A percentile compares a stretch with the other conserved stretches of the same genome.
Conservation (phyloP, 345 rosid genomes). For the Syzygium jambos region DNA sequence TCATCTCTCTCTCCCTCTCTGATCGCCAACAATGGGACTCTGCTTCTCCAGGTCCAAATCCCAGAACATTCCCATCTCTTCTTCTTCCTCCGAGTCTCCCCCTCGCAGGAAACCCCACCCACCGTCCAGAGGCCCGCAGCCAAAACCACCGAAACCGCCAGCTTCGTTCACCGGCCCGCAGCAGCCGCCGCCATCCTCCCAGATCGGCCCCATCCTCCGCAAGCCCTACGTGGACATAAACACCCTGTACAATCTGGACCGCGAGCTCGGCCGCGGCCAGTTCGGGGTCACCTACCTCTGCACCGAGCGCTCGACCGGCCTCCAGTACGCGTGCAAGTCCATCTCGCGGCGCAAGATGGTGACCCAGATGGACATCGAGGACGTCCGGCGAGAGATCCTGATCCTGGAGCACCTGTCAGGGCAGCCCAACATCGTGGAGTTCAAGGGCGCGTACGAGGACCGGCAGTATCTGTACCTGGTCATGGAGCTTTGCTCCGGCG, state of each 20-base stretch:
- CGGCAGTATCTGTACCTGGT: slow-evolving; percentile 49
- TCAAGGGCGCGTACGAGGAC: slow-evolving; percentile 78
- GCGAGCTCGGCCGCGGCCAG: slow-evolving; percentile 80
- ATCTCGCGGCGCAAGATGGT: slow-evolving; percentile 62
- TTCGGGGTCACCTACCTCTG: slow-evolving; percentile 71
- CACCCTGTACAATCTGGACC: slow-evolving; percentile 39
- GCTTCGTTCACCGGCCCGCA: not conserved
- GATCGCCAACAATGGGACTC: slow-evolving; percentile 3
- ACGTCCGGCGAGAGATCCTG: slow-evolving; percentile 65
- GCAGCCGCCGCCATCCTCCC: not conserved
- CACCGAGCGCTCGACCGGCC: slow-evolving; percentile 55
- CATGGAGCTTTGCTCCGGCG: slow-evolving; percentile 97
- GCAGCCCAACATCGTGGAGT: slow-evolving; percentile 83
- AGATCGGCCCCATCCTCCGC: slow-evolving; percentile 39
- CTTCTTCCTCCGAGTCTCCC: slow-evolving; percentile 32
- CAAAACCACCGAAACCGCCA: not conserved
- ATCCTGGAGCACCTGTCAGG: slow-evolving; percentile 79
- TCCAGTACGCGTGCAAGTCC: slow-evolving; percentile 72
- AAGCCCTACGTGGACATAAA: slow-evolving; percentile 56
- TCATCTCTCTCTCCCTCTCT: not conserved
- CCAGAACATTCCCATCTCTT: slow-evolving; percentile 48
- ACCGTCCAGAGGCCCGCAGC: not conserved
- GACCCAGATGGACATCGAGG: slow-evolving; percentile 41
- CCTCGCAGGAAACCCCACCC: slow-evolving; percentile 10
- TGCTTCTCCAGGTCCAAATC: slow-evolving; percentile 2